These are phyloP conservation scores for Graphium sp. DNA, from an alignment of 2,329 filamentous ascomycete species.

Conservation along the genomic window DNA sequence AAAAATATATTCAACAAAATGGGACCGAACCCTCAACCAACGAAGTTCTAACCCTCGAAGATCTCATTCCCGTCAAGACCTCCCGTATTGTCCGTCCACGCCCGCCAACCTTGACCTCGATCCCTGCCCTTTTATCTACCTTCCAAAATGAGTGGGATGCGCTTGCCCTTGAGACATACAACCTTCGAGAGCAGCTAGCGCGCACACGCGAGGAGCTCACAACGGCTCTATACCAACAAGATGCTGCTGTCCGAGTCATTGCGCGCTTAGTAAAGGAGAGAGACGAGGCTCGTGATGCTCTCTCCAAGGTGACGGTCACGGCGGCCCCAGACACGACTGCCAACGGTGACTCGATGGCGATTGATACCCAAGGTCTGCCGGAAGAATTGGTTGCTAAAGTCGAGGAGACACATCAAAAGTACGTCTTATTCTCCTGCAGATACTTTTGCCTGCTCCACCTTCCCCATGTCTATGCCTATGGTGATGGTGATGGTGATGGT, in stretches of 20 bases:
- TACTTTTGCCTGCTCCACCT: constrained; percentile 4
- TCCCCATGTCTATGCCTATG: constrained; percentile 5
- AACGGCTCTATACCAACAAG: constrained; percentile 88
- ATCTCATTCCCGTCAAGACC: constrained; percentile 77
- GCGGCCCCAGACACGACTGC: constrained; percentile 24
- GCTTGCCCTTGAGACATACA: constrained; percentile 79
- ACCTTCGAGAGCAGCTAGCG: constrained; percentile 72
- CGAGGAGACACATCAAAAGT: constrained; percentile 67
- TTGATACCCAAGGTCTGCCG: constrained; percentile 66
- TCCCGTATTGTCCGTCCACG: constrained; percentile 72
- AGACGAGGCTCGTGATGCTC: constrained; percentile 78
- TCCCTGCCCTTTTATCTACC: constrained; percentile 79
- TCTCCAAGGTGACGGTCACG: constrained; percentile 70
- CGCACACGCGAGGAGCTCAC: constrained; percentile 88
- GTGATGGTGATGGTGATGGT: too few species aligned
- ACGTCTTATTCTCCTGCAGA: constrained; percentile 18
- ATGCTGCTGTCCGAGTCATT: constrained; percentile 92
- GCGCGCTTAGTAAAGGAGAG: constrained; percentile 78
- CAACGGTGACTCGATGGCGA: constrained; percentile 77
- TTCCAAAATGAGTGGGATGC: constrained; percentile 99
- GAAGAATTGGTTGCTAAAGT: constrained; percentile 56
- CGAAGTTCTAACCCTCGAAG: constrained; percentile 67
- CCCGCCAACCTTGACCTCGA: constrained; percentile 86
- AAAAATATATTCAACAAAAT: constrained; percentile 86
- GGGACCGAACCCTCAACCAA: constrained; percentile 83